Percentiles rank a stretch among this genome's conserved stretches.
phyloP scores from a whole-genome alignment of 2,329 filamentous ascomycete genomes.

The Laburnicola sp. region DNA sequence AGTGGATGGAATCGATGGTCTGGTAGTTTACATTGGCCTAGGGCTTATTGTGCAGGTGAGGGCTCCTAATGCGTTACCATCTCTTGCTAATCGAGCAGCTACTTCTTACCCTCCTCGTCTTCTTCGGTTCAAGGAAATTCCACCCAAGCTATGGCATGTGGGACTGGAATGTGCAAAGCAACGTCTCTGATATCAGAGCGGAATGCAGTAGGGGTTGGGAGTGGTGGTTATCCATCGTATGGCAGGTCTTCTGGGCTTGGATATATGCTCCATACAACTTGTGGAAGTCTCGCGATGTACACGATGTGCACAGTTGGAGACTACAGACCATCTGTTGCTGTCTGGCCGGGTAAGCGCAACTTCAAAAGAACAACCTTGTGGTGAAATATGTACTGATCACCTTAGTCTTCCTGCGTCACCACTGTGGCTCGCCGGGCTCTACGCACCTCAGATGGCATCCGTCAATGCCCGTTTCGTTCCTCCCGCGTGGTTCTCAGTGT shows the following conservation, averaged over 20 bases:
- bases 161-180: constrained; percentile 32
- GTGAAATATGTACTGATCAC: constrained; percentile 8
- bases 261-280: constrained; percentile 41
- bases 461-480: constrained; percentile 33
- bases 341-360: constrained; percentile 31
- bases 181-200: constrained; percentile 24
- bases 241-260: constrained; percentile 45
- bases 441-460: constrained; percentile 31
- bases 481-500: constrained; percentile 37
- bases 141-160: constrained; percentile 38
- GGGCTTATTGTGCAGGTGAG: constrained; percentile 35
- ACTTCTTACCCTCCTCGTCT: constrained; percentile 34
- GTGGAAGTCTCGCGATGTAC: constrained; percentile 39
- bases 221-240: constrained; percentile 43
- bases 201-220: constrained; percentile 42
- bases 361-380: not conserved
- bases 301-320: constrained; percentile 40
- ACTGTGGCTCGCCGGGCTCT: constrained; percentile 40
- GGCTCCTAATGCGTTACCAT: too few relatives aligned
- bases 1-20: constrained; percentile 32
- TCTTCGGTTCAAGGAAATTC: constrained; percentile 39
- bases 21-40: constrained; percentile 31
- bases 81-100: constrained; percentile 14
- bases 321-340: constrained; percentile 41
- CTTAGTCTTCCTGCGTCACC: constrained; percentile 38